These are phyloP conservation scores for Lactuca saligna DNA, from an alignment of 129 eudicot genomes.

Conservation along the genomic window DNA sequence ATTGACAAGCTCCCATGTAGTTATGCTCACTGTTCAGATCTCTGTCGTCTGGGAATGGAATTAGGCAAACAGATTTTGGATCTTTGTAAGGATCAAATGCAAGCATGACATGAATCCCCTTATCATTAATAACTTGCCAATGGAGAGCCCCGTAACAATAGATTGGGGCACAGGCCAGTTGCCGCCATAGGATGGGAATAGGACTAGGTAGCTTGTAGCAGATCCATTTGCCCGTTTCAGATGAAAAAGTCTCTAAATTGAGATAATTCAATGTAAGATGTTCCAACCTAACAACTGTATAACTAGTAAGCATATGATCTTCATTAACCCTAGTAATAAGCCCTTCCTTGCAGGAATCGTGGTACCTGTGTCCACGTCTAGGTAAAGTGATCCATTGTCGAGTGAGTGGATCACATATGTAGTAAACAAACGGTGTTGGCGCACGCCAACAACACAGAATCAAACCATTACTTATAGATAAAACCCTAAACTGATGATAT, in stretches of 20 bases:
- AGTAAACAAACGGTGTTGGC: conserved; percentile 26
- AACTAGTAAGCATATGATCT: conserved; percentile 27
- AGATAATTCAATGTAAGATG: conserved; percentile 14
- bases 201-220: conserved; percentile 15
- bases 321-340: conserved; percentile 23
- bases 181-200: conserved; percentile 15
- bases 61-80: conserved; percentile 8
- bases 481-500: conserved; percentile 28
- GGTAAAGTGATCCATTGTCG: conserved; percentile 27
- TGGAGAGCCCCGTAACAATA: conserved; percentile 27
- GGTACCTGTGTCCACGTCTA: conserved; percentile 11
- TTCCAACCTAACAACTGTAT: conserved; percentile 25
- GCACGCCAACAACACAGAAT: conserved; percentile 16
- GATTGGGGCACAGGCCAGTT: conserved; percentile 26
- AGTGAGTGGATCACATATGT: conserved; percentile 43
- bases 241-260: conserved; percentile 28
- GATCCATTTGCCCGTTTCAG: conserved; percentile 31
- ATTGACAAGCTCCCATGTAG: conserved; percentile 22
- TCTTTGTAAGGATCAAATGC: conserved; percentile 30
- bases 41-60: conserved; percentile 22
- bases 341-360: conserved; percentile 22
- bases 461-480: conserved; percentile 31
- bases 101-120: conserved; percentile 9
- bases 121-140: conserved; percentile 24
- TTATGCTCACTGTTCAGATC: conserved; percentile 9